These are phyloP conservation scores for Trichoderma asperellum DNA, from an alignment of 2,329 filamentous ascomycete species.

Conservation along the genomic window DNA sequence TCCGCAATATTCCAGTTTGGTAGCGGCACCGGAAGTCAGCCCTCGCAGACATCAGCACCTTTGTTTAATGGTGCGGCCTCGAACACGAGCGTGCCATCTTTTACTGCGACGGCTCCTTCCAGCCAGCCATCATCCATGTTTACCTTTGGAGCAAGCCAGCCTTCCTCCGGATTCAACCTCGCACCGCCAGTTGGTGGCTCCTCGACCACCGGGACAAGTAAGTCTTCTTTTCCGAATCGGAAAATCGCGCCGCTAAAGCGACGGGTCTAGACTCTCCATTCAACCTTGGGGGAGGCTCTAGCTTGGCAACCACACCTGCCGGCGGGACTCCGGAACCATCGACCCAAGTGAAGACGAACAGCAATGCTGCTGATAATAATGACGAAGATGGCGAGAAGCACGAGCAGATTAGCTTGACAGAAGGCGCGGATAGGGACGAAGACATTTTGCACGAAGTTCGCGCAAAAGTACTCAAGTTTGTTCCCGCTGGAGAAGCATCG, in stretches of 20 bases:
- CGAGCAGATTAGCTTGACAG: conserved; percentile 71
- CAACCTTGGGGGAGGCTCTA: conserved; percentile 62
- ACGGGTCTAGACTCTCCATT: conserved; percentile 58
- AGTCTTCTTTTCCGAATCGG: conserved; percentile 48
- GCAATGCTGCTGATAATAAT: conserved; percentile 49
- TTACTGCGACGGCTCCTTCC: conserved; percentile 47
- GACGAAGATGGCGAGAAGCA: conserved; percentile 64
- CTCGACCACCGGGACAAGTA: conserved; percentile 53
- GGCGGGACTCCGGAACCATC: conserved; percentile 63
- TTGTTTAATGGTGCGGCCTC: conserved; percentile 40
- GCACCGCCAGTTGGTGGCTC: conserved; percentile 49
- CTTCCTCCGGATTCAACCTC: conserved; percentile 44
- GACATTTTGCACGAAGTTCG: conserved; percentile 70
- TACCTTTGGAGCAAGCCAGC: conserved; percentile 43
- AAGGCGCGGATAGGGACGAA: conserved; percentile 72
- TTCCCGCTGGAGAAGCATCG: conserved; percentile 52
- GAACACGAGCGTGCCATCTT: conserved; percentile 40
- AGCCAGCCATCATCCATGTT: conserved; percentile 36
- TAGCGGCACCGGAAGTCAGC: conserved; percentile 34
- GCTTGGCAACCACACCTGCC: conserved; percentile 63
- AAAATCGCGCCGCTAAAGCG: conserved; percentile 53
- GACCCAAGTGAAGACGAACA: conserved; percentile 49
- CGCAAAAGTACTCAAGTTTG: conserved; percentile 69
- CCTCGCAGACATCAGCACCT: conserved; percentile 34
- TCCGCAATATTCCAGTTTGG: conserved; percentile 47